Evolutionary conservation across 257 asterid genomes (phyloP).

Genomic region (Salvia miltiorrhiza): DNA sequence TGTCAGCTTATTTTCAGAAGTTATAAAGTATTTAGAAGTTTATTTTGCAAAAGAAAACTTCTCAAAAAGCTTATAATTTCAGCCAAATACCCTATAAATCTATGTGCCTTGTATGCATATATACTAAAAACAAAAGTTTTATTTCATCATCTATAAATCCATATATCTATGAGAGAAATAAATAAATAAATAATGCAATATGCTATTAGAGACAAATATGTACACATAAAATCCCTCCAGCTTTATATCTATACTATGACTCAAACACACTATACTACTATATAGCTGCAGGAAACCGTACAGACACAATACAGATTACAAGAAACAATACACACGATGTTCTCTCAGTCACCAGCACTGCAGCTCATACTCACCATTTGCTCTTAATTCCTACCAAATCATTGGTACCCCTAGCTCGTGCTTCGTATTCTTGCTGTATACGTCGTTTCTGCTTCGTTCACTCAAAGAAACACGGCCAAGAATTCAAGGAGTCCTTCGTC

Average conservation of each 20-base stretch:
- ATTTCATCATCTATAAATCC: slow-evolving; percentile 10
- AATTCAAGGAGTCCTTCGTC: too few relatives aligned
- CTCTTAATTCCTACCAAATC: neutral
- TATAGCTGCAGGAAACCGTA: slow-evolving; percentile 9
- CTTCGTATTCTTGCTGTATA: neutral
- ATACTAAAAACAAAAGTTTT: too few relatives aligned
- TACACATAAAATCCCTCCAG: slow-evolving; percentile 16
- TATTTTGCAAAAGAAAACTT: too few relatives aligned
- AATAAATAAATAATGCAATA: slow-evolving; percentile 10
- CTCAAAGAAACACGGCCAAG: too few relatives aligned
- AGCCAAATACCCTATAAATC: too few relatives aligned
- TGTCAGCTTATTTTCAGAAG: too few relatives aligned
- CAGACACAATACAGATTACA: neutral
- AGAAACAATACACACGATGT: neutral
- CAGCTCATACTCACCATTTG: neutral
- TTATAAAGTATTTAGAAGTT: too few relatives aligned
- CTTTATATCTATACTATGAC: neutral
- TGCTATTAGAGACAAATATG: neutral
- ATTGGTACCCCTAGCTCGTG: too few relatives aligned
- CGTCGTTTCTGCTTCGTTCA: too few relatives aligned
- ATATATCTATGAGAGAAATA: neutral
- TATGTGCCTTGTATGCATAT: too few relatives aligned
- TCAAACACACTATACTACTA: slow-evolving; percentile 7
- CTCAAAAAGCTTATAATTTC: too few relatives aligned
- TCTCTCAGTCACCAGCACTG: neutral